Evolutionary conservation across 139 green algal species (phyloP).

Genomic region (Coelastrella sp.): DNA sequence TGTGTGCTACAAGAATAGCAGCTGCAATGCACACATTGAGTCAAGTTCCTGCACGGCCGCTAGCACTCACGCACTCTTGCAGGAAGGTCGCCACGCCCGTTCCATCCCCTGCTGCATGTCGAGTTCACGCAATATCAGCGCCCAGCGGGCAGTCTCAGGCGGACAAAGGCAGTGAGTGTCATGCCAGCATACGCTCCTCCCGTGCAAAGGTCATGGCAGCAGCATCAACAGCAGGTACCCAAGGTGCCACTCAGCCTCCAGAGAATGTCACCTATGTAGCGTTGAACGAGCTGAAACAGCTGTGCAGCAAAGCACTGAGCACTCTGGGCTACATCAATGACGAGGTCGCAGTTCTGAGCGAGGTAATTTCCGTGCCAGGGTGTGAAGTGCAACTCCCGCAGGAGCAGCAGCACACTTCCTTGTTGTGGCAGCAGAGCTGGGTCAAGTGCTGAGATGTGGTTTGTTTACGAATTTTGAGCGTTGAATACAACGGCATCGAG

Average conservation of each 20-base stretch:
- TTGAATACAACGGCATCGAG: no score
- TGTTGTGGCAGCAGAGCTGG: no score
- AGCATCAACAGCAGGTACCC: neutral
- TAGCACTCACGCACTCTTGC: neutral
- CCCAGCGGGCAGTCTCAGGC: neutral
- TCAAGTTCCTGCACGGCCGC: neutral
- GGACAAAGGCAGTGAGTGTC: neutral
- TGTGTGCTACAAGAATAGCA: neutral
- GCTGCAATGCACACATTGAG: neutral
- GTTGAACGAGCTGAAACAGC: constrained; percentile 56
- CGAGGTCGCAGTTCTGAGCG: constrained; percentile 57
- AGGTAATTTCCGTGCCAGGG: constrained; percentile 49
- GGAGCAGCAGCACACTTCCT: no score
- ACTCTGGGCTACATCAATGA: constrained; percentile 58
- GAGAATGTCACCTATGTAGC: constrained; percentile 29
- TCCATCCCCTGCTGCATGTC: neutral
- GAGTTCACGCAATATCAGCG: neutral
- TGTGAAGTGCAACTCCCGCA: no score
- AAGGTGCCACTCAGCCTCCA: neutral
- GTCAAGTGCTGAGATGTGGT: no score
- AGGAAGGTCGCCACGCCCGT: neutral
- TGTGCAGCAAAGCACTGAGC: constrained; percentile 65
- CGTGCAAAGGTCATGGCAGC: neutral
- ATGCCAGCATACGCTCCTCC: neutral
- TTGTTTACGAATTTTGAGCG: no score